phyloP scores from a whole-genome alignment of 176 grass and related monocot species.

The Paspalum notatum region DNA sequence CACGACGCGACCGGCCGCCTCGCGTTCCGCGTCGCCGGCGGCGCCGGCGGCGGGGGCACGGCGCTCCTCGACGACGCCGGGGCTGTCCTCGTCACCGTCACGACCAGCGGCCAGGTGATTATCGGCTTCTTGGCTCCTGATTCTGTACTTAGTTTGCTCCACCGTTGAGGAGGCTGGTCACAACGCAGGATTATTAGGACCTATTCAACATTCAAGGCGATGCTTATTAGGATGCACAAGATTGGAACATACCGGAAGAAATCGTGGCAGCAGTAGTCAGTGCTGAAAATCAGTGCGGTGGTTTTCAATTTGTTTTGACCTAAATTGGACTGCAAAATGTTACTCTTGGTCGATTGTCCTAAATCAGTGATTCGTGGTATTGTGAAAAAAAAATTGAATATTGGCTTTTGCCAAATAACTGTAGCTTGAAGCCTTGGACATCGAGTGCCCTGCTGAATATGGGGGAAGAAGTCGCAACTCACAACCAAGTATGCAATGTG shows the following conservation, averaged over 20 bases:
- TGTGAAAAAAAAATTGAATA: neutral
- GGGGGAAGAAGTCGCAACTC: neutral
- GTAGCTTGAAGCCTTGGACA: neutral
- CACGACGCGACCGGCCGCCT: constrained; percentile 48
- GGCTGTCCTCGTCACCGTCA: constrained; percentile 48
- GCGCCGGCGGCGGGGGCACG: constrained; percentile 17
- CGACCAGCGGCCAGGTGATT: constrained; percentile 44
- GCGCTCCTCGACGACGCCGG: constrained; percentile 57
- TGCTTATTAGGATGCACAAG: neutral
- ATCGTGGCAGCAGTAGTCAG: neutral
- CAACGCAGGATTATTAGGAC: neutral
- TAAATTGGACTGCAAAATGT: neutral
- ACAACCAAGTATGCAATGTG: too few species aligned
- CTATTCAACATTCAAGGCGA: too few species aligned
- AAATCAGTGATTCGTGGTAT: neutral
- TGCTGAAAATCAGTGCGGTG: neutral
- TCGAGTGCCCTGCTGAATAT: neutral
- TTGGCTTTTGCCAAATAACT: neutral
- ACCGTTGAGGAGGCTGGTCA: neutral
- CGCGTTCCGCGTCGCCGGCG: constrained; percentile 35
- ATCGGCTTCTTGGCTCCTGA: neutral
- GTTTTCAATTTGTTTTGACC: constrained; percentile 6
- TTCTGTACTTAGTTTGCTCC: neutral
- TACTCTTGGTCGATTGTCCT: neutral
- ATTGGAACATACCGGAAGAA: neutral